These are phyloP conservation scores for Dryadomyces quercivorus DNA, from an alignment of 2,329 filamentous ascomycete genomes.

Conservation along the genomic window DNA sequence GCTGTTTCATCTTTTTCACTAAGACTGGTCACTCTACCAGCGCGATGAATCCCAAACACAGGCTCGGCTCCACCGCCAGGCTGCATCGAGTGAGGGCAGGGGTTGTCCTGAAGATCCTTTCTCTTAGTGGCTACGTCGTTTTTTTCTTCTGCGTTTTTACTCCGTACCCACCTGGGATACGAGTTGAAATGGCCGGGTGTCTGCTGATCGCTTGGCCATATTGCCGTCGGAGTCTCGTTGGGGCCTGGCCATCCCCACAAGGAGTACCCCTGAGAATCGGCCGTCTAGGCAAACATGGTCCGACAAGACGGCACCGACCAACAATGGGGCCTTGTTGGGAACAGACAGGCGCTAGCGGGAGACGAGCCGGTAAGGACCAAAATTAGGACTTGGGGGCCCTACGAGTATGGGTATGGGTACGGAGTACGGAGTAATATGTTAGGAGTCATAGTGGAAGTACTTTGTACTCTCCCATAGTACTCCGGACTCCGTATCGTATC, in stretches of 20 bases:
- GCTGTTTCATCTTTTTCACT: background rate
- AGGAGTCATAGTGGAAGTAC: too few relatives aligned
- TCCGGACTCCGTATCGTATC: too few relatives aligned
- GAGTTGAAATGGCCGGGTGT: background rate
- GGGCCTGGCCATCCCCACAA: background rate
- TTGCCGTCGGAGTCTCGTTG: background rate
- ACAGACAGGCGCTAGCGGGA: background rate
- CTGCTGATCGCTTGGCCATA: background rate
- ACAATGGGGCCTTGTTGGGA: too few relatives aligned
- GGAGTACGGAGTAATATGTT: too few relatives aligned
- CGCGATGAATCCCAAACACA: too few relatives aligned
- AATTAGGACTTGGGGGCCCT: background rate
- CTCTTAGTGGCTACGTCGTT: background rate
- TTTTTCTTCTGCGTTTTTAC: too few relatives aligned
- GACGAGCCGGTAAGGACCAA: background rate
- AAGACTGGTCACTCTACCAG: too few relatives aligned
- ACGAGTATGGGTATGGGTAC: too few relatives aligned
- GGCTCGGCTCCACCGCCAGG: too few relatives aligned
- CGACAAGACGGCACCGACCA: conserved; percentile 1
- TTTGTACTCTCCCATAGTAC: too few relatives aligned
- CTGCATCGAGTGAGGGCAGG: too few relatives aligned
- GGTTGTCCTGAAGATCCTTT: background rate
- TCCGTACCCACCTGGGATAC: too few relatives aligned
- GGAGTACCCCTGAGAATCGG: background rate
- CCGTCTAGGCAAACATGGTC: background rate